Base-by-base conservation (phyloP, 345 rosid genomes). In the Ricinus communis region DNA sequence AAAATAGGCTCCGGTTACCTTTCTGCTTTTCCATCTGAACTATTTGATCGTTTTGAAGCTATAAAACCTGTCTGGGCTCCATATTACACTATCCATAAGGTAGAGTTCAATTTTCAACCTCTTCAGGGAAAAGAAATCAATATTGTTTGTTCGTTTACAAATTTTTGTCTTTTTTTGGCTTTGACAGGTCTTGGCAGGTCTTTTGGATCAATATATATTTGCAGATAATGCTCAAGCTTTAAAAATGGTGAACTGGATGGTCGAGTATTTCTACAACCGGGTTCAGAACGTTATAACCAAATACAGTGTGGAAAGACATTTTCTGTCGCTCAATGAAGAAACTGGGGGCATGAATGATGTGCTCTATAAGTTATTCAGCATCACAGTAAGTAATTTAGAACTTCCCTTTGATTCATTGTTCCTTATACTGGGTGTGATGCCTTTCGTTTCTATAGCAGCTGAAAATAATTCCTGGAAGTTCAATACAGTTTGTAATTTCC, bases 321-420 rank as follows among this genome's bases (percentile, higher is more conserved):
- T 83, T 85, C 70, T 18, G 53, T 90, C 98, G 4, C 93, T 91
- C 16, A 94, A 94, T 41, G 97, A 91, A 71, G 98, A 94, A 80
- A 90, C 95, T 31, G 97, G 98, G 67, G 98, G 98, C 69, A 91
- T 94, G 98, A 94, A 94, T 79, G 98, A 94, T 81, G 84, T 94
- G 66, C 95, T 91, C 43, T 91, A 94, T 79, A 85, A 70, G 79
- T 79, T 94, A 74, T 94, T 75, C 69, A 79, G 57, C 53, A 68
- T 91, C 56, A 91, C 96, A 65, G 98, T 90, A 67, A 5, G 85
- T 72, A 19, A 46, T 66, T 28, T 1, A 21, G 21, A 2, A 66
- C 19, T 67, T 14, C 27, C 15, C 27, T 60, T 8, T 9, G 21
- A 19, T 27, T 5, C n/a, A 8, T 30, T 70, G 1, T 62, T 51